A percentile compares a stretch with the other conserved stretches of the same genome.
Evolutionary conservation across 805 yeast species (phyloP).

Genomic region (Zygosaccharomyces gambellarensis): DNA sequence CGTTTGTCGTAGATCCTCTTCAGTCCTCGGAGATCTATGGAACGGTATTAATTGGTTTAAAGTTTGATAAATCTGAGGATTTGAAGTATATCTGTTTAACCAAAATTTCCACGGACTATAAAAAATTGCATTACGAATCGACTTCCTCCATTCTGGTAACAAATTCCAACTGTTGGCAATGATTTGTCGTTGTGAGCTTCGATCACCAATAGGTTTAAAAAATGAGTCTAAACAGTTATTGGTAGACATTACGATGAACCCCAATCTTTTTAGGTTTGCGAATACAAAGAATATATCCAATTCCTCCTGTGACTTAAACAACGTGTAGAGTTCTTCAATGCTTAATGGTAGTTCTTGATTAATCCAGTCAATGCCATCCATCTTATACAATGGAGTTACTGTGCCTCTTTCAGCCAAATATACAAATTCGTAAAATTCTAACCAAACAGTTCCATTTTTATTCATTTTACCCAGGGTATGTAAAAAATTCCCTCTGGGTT

Average conservation of each 20-base stretch:
- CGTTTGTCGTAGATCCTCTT: slow-evolving; percentile 1
- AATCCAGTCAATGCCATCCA: slow-evolving; percentile 16
- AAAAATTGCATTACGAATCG: slow-evolving; percentile 20
- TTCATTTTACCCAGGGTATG: slow-evolving; percentile 66
- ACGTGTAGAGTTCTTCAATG: slow-evolving; percentile 59
- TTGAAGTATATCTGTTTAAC: slow-evolving; percentile 21
- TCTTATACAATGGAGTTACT: slow-evolving; percentile 38
- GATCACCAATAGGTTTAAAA: slow-evolving; percentile 10
- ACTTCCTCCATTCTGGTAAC: slow-evolving; percentile 5
- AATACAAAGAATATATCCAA: slow-evolving; percentile 62
- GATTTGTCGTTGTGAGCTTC: neutral
- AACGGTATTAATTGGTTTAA: slow-evolving; percentile 29
- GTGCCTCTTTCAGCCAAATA: slow-evolving; percentile 82
- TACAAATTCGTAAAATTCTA: slow-evolving; percentile 63
- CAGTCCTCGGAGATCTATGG: slow-evolving; percentile 8
- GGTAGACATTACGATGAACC: slow-evolving; percentile 55
- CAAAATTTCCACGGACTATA: slow-evolving; percentile 20
- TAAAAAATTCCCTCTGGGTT: slow-evolving; percentile 69
- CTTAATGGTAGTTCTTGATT: slow-evolving; percentile 43
- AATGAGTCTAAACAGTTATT: slow-evolving; percentile 11
- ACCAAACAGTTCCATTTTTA: slow-evolving; percentile 43
- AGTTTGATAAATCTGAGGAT: slow-evolving; percentile 31
- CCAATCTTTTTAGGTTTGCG: slow-evolving; percentile 68
- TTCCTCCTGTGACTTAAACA: slow-evolving; percentile 39
- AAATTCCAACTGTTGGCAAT: neutral